Evolutionary conservation across 2,329 filamentous ascomycete species (phyloP).

Genomic region (Stagonosporopsis vannaccii): DNA sequence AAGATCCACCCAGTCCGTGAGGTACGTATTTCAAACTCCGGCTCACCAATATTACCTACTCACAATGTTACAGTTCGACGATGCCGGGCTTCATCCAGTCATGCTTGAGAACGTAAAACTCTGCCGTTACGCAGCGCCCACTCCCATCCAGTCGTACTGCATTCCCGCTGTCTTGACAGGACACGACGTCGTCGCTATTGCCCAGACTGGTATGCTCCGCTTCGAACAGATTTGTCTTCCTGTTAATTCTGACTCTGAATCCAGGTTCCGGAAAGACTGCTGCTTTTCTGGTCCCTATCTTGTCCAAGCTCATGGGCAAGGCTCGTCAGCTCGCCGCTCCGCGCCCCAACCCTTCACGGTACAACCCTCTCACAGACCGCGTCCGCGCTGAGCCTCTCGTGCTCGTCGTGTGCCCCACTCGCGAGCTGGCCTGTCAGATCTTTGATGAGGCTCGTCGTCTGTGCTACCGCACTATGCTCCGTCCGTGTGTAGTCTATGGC

Average conservation of each 20-base stretch:
- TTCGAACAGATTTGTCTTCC: neutral
- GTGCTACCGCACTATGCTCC: slow-evolving; percentile 93
- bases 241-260: slow-evolving; percentile 4
- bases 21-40: slow-evolving; percentile 50
- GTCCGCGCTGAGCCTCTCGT: slow-evolving; percentile 87
- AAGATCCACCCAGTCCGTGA: slow-evolving; percentile 57
- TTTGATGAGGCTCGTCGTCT: slow-evolving; percentile 93
- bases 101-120: slow-evolving; percentile 80
- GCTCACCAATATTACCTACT: neutral
- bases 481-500: slow-evolving; percentile 88
- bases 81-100: slow-evolving; percentile 83
- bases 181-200: slow-evolving; percentile 84
- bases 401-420: slow-evolving; percentile 82
- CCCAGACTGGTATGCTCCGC: slow-evolving; percentile 80
- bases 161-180: slow-evolving; percentile 80
- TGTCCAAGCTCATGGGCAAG: slow-evolving; percentile 95
- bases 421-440: slow-evolving; percentile 91
- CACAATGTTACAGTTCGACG: slow-evolving; percentile 63
- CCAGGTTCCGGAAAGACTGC: slow-evolving; percentile 95
- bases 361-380: slow-evolving; percentile 58
- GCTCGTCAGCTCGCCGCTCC: slow-evolving; percentile 83
- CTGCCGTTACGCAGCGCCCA: slow-evolving; percentile 74
- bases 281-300: slow-evolving; percentile 85
- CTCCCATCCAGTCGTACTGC: slow-evolving; percentile 86
- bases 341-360: slow-evolving; percentile 70